Percentiles rank a stretch among this genome's conserved stretches.
Evolutionary conservation across 257 asterid species (phyloP).

Genomic region (Plantago major): DNA sequence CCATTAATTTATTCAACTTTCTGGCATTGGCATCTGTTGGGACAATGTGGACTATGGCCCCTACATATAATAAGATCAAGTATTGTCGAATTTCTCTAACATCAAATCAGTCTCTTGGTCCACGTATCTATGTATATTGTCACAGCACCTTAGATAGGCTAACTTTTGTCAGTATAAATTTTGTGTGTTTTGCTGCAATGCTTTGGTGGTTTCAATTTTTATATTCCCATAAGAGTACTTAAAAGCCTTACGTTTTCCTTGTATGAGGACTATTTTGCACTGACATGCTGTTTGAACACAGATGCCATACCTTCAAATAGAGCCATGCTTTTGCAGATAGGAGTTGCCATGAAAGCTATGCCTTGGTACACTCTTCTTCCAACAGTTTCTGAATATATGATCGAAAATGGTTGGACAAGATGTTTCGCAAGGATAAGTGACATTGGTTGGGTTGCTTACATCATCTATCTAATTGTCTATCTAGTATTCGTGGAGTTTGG

Average conservation of each 20-base stretch:
- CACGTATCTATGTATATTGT: no score
- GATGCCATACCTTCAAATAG: slow-evolving; percentile 80
- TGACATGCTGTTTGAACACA: slow-evolving; percentile 34
- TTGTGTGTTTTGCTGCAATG: slow-evolving; percentile 1
- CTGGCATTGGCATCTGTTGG: no score
- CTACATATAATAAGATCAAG: no score
- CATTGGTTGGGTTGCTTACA: slow-evolving; percentile 57
- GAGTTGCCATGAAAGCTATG: slow-evolving; percentile 98
- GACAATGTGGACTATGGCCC: no score
- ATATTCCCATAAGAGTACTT: no score
- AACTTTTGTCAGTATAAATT: not conserved
- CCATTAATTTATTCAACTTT: no score
- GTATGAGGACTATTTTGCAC: slow-evolving; percentile 1
- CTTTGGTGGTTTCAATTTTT: slow-evolving; percentile 3
- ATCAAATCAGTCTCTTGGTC: no score
- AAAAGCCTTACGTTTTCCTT: slow-evolving; percentile 3
- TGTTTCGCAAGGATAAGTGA: slow-evolving; percentile 71
- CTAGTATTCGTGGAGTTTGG: slow-evolving; percentile 84
- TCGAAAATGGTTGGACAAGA: slow-evolving; percentile 84
- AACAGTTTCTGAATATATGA: slow-evolving; percentile 79
- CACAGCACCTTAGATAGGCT: no score
- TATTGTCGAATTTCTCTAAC: no score
- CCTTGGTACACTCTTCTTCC: slow-evolving; percentile 87
- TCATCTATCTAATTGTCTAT: slow-evolving; percentile 43
- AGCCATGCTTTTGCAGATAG: slow-evolving; percentile 89